Conservation (phyloP, 352 stramenopile species). For the Globisporangium barbulae region DNA sequence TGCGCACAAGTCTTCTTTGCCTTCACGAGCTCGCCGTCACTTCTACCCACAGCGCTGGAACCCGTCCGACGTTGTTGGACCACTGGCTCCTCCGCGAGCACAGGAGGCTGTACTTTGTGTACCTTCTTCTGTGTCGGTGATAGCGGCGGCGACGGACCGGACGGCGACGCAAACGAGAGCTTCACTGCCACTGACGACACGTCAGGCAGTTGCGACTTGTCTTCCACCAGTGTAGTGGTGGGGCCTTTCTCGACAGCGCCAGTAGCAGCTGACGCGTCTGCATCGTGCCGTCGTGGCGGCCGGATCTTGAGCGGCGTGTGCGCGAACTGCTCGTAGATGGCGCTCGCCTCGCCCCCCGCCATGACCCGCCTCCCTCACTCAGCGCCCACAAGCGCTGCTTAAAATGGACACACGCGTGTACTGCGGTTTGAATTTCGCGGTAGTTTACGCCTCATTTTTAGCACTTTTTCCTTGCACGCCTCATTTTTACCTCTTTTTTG, state of each 20-base stretch:
- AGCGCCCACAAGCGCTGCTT: background rate
- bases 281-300: conserved; percentile 2
- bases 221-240: background rate
- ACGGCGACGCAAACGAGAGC: conserved; percentile 12
- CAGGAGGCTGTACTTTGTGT: conserved; percentile 24
- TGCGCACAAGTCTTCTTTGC: background rate
- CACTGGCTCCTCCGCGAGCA: background rate
- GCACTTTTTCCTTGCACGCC: no score
- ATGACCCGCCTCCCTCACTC: conserved; percentile 14
- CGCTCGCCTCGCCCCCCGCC: conserved; percentile 25
- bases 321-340: conserved; percentile 45
- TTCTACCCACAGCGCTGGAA: background rate
- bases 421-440: conserved; percentile 7
- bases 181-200: background rate
- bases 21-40: background rate
- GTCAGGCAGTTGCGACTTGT: conserved; percentile 11
- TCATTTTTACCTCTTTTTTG: no score
- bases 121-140: conserved; percentile 25
- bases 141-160: conserved; percentile 13
- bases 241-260: conserved; percentile 3
- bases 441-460: no score
- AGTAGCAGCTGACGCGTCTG: background rate
- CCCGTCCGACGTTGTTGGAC: background rate
- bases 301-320: conserved; percentile 45
- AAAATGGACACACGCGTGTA: conserved; percentile 5